Evolutionary conservation across 192 early-diverging fungal species (phyloP).

Genomic region (Coemansia javaensis): DNA sequence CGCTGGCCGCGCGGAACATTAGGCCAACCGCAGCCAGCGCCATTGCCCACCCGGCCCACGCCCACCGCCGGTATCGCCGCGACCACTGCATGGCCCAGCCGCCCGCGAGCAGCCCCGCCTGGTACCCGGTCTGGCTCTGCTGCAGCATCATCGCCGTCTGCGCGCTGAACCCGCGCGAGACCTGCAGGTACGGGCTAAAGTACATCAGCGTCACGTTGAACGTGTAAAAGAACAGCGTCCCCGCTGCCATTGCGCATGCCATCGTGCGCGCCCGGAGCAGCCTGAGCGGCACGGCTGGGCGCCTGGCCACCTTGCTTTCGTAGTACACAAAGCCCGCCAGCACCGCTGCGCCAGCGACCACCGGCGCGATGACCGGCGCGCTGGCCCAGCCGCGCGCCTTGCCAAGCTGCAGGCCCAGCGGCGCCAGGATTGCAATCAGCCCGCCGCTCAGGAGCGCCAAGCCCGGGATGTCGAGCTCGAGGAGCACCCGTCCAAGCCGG

Average conservation of each 20-base stretch:
- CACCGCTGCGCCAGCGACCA: conserved; percentile 31
- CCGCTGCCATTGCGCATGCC: conserved; percentile 29
- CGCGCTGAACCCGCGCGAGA: conserved; percentile 26
- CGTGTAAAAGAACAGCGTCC: conserved; percentile 39
- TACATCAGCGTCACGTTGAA: conserved; percentile 40
- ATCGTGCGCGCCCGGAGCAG: conserved; percentile 44
- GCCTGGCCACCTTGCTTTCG: conserved; percentile 58
- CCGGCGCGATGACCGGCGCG: conserved; percentile 45
- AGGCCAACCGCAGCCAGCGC: conserved; percentile 33
- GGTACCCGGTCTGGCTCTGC: conserved; percentile 31
- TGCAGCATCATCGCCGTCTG: conserved; percentile 45
- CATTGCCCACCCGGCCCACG: conserved; percentile 42
- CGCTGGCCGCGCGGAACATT: conserved; percentile 42
- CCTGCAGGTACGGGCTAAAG: conserved; percentile 43
- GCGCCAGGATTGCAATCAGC: conserved; percentile 31
- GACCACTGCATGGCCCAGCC: conserved; percentile 49
- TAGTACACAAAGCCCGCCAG: conserved; percentile 40
- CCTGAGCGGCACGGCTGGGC: conserved; percentile 57
- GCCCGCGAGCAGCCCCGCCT: conserved; percentile 33
- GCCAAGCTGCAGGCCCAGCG: conserved; percentile 42
- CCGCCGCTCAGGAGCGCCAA: conserved; percentile 36
- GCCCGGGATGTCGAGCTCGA: conserved; percentile 37
- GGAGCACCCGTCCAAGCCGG: conserved; percentile 3
- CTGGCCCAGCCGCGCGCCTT: conserved; percentile 54
- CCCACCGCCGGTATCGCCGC: conserved; percentile 38